Evolutionary conservation across 495 filamentous ascomycete species (phyloP).

Genomic region (Hyaloscypha finlandica): DNA sequence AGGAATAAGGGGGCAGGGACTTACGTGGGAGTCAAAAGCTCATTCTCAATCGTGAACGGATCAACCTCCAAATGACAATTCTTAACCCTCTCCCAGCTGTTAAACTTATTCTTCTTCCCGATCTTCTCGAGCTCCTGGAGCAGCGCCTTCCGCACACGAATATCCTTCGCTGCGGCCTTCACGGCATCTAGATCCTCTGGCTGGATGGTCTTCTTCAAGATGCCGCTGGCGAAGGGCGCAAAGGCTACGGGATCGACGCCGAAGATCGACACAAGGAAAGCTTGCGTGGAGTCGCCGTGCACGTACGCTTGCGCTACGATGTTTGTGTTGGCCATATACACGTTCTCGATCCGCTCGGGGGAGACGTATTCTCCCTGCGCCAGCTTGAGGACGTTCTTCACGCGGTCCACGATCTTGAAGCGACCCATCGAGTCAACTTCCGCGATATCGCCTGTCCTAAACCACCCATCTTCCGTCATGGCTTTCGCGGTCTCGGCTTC

Average conservation of each 20-base stretch:
- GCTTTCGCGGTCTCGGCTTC: conserved; percentile 81
- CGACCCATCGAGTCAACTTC: conserved; percentile 81
- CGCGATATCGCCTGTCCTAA: conserved; percentile 91
- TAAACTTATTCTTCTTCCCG: conserved; percentile 82
- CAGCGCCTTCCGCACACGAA: conserved; percentile 70
- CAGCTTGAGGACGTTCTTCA: conserved; percentile 98
- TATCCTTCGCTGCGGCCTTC: conserved; percentile 63
- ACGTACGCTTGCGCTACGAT: conserved; percentile 81
- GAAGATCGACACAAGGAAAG: conserved; percentile 82
- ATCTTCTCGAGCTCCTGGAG: conserved; percentile 79
- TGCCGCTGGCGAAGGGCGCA: conserved; percentile 72
- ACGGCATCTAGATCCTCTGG: conserved; percentile 66
- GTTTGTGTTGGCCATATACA: conserved; percentile 77
- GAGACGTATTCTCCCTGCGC: conserved; percentile 98
- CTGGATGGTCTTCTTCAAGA: conserved; percentile 66
- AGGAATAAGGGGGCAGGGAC: conserved; percentile 40
- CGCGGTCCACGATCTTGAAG: conserved; percentile 90
- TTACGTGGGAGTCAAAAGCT: conserved; percentile 94
- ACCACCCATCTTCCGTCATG: conserved; percentile 90
- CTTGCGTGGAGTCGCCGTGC: conserved; percentile 86
- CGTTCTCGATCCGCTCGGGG: conserved; percentile 94
- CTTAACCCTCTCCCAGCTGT: conserved; percentile 81
- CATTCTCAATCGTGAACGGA: conserved; percentile 92
- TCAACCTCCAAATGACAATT: conserved; percentile 77
- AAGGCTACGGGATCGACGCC: conserved; percentile 83